Evolutionary conservation across 2,329 filamentous ascomycete genomes (phyloP).

Genomic region (Arthroderma sp.): DNA sequence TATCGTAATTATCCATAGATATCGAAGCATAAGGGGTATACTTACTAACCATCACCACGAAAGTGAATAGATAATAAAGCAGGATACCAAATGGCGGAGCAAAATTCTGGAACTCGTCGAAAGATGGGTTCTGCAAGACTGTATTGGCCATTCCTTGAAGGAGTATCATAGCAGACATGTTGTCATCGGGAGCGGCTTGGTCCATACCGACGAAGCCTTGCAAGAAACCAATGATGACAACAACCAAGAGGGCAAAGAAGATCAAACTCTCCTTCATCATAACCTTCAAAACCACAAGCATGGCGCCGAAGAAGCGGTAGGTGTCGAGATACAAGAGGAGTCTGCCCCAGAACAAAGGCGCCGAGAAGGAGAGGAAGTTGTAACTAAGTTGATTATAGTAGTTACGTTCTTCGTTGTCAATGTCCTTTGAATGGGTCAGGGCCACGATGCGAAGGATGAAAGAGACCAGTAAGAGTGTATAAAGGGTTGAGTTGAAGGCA

Average conservation of each 20-base stretch:
- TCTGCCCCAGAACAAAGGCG: conserved; percentile 94
- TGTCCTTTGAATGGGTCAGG: conserved; percentile 48
- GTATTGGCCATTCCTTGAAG: conserved; percentile 62
- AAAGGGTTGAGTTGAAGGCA: conserved; percentile 77
- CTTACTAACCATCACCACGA: conserved; percentile 74
- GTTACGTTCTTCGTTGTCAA: conserved; percentile 40
- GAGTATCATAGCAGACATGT: conserved; percentile 32
- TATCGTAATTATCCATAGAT: neutral
- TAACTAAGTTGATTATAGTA: conserved; percentile 74
- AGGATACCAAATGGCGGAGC: conserved; percentile 86
- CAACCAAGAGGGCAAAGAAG: conserved; percentile 80
- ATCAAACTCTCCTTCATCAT: conserved; percentile 93
- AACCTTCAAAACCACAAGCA: conserved; percentile 91
- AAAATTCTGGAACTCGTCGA: conserved; percentile 77
- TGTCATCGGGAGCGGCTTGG: conserved; percentile 58
- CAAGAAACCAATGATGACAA: conserved; percentile 68
- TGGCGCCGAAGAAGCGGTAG: conserved; percentile 90
- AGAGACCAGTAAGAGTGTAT: conserved; percentile 64
- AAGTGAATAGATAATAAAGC: conserved; percentile 95
- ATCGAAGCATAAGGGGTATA: conserved; percentile 2
- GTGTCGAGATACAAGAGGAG: conserved; percentile 86
- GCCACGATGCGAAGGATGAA: conserved; percentile 71
- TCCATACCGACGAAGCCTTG: conserved; percentile 92
- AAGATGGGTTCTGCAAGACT: conserved; percentile 85
- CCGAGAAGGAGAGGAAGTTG: conserved; percentile 84